Percentiles rank a stretch among this genome's conserved stretches.
Conservation (phyloP, 352 stramenopile genomes). For the Phytophthora agathidicida region DNA sequence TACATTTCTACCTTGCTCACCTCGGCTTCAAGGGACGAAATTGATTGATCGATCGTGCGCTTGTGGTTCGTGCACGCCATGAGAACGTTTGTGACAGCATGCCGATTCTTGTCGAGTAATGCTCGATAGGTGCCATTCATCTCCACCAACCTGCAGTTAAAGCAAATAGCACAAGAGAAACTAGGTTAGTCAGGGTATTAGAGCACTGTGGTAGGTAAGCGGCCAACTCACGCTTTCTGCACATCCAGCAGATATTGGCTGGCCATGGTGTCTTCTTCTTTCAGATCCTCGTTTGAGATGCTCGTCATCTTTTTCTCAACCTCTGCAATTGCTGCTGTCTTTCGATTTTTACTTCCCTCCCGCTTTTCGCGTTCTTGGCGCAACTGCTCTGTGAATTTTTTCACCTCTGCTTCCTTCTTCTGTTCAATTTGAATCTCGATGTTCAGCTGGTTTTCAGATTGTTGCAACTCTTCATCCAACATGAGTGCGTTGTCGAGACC, state of each 20-base stretch:
- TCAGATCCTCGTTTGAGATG: conserved; percentile 64
- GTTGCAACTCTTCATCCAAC: conserved; percentile 59
- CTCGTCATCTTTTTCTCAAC: conserved; percentile 74
- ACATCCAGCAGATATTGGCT: conserved; percentile 48
- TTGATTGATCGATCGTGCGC: conserved; percentile 59
- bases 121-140: conserved; percentile 58
- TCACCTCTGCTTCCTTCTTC: conserved; percentile 41
- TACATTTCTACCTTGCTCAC: conserved; percentile 45
- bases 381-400: conserved; percentile 66
- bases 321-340: conserved; percentile 61
- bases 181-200: conserved; percentile 8
- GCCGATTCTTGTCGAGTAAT: conserved; percentile 64
- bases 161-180: background rate
- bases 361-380: conserved; percentile 55
- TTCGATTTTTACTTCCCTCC: conserved; percentile 49
- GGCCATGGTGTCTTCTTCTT: conserved; percentile 47
- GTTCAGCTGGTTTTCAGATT: conserved; percentile 54
- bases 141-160: conserved; percentile 40
- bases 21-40: conserved; percentile 64
- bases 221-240: conserved; percentile 58
- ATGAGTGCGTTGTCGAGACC: conserved; percentile 66
- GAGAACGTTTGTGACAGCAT: conserved; percentile 66
- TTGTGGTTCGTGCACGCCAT: conserved; percentile 75
- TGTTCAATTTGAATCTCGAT: conserved; percentile 65
- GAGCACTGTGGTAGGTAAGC: no score